Percentiles rank a stretch among this genome's conserved stretches.
Conservation (phyloP, 345 rosid species). For the Streptanthus diversifolius region DNA sequence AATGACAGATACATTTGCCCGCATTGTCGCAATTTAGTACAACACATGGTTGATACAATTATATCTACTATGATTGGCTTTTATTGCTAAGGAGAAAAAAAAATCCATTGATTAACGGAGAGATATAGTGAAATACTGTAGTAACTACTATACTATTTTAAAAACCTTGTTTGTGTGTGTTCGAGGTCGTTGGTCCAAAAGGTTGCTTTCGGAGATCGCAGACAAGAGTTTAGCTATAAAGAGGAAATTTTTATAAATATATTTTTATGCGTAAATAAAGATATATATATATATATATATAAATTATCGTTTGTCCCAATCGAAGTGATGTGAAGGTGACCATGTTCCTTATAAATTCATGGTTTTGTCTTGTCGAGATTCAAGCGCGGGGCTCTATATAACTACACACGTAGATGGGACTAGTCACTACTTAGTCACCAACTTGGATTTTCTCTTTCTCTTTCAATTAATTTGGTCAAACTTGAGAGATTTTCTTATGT, state of each 20-base stretch:
- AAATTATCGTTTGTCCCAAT: conserved; percentile 23
- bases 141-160: background rate
- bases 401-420: conserved; percentile 18
- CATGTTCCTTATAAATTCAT: conserved; percentile 32
- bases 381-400: conserved; percentile 39
- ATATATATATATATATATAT: background rate
- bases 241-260: background rate
- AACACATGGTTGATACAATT: conserved; percentile 8
- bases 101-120: background rate
- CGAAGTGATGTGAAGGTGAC: conserved; percentile 40
- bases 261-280: too few relatives aligned
- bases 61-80: conserved; percentile 6
- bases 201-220: conserved; percentile 24
- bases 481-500: background rate
- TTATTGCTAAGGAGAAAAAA: background rate
- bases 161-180: conserved; percentile 5
- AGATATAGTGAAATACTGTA: background rate
- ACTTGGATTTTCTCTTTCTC: conserved; percentile 20
- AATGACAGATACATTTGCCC: conserved; percentile 4
- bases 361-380: conserved; percentile 38
- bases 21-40: background rate
- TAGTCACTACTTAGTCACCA: conserved; percentile 31
- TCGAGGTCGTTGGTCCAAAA: conserved; percentile 37
- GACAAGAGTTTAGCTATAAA: conserved; percentile 21
- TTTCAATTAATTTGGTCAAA: conserved; percentile 13